These are phyloP conservation scores for Podospora sp. DNA, from an alignment of 495 filamentous ascomycete species.

Conservation along the genomic window DNA sequence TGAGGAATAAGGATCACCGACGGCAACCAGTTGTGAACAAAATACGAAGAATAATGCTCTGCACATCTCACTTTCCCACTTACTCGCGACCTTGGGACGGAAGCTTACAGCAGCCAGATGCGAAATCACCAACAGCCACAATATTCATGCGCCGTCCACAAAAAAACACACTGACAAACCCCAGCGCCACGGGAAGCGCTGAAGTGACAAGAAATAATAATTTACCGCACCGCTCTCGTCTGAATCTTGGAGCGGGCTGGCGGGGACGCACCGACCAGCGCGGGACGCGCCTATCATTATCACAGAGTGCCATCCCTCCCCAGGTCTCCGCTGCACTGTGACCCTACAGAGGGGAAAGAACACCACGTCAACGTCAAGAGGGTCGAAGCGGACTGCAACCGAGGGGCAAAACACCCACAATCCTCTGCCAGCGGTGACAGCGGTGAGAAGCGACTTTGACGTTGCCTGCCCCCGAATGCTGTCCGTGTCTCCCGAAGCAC, in stretches of 20 bases:
- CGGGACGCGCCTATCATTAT: constrained; percentile 13
- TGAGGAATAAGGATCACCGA: background rate
- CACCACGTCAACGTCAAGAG: background rate
- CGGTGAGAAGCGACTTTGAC: background rate
- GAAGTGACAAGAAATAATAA: background rate
- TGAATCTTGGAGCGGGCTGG: constrained; percentile 12
- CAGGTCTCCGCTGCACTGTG: background rate
- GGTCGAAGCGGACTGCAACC: background rate
- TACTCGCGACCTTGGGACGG: constrained; percentile 2
- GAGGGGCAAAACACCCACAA: background rate
- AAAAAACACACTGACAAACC: background rate
- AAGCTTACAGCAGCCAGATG: background rate
- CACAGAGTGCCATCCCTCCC: constrained; percentile 15
- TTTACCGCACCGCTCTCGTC: constrained; percentile 12
- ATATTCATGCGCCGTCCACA: background rate
- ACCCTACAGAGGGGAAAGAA: constrained; percentile 9
- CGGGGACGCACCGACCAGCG: background rate
- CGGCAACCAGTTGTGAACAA: background rate
- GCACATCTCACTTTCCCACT: constrained; percentile 7
- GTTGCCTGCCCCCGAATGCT: background rate
- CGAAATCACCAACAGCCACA: constrained; percentile 6
- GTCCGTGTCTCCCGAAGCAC: background rate
- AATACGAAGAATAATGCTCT: background rate
- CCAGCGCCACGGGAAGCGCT: background rate
- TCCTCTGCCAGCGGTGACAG: background rate